Conservation (phyloP, 257 asterid genomes). For the Ocimum tenuiflorum region DNA sequence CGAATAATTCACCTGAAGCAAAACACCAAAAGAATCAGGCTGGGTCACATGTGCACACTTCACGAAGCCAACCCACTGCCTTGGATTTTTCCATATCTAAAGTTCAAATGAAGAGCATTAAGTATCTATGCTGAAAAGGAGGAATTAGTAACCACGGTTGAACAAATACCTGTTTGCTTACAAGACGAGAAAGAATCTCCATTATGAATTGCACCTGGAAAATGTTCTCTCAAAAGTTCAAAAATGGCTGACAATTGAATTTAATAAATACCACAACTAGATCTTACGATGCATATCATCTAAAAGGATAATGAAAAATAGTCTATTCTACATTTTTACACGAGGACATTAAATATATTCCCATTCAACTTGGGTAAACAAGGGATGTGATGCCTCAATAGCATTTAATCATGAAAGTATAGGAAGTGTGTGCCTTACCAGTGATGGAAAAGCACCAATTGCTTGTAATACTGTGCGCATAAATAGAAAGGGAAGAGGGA, state of each 20-base stretch:
- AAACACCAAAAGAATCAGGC: conserved; percentile 83
- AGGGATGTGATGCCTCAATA: conserved; percentile 4
- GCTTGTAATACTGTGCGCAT: conserved; percentile 99
- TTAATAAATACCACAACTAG: neutral
- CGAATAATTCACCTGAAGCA: conserved; percentile 73
- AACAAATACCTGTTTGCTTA: conserved; percentile 81
- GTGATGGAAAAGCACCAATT: conserved; percentile 83
- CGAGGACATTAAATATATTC: neutral
- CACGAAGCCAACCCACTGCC: conserved; percentile 96
- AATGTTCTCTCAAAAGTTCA: conserved; percentile 8
- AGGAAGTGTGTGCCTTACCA: conserved; percentile 47
- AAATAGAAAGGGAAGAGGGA: conserved; percentile 86
- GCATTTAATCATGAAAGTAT: conserved; percentile 4
- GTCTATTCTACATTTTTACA: too few species aligned
- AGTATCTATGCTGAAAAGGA: neutral
- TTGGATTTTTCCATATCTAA: conserved; percentile 98
- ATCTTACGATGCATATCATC: neutral
- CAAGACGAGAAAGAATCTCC: conserved; percentile 96
- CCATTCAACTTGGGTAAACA: neutral
- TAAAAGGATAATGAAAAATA: neutral
- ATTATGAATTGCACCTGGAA: conserved; percentile 86
- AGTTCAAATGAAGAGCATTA: conserved; percentile 13
- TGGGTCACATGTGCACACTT: conserved; percentile 86
- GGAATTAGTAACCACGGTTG: conserved; percentile 3
- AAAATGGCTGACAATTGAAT: conserved; percentile 10